Base-by-base conservation (phyloP, 2,329 filamentous ascomycete genomes). In the Colletotrichum scovillei region DNA sequence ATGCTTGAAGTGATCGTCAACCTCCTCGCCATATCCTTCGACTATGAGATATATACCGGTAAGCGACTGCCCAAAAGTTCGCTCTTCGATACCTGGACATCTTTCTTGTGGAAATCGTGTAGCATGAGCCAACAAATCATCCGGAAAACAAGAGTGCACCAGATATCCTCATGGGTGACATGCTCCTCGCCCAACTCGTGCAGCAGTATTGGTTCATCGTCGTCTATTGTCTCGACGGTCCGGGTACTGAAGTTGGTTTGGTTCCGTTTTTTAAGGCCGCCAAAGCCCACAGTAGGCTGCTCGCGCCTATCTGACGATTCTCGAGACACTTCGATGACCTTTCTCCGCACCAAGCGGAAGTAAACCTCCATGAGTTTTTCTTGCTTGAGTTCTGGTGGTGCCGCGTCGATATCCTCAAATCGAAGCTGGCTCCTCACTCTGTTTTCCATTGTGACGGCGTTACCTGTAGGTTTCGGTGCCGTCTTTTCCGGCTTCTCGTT, bases 91-190 rank as follows among this genome's bases (percentile, higher is more conserved):
- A 88, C 78, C 78, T 89, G 87, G 11, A 87, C 81, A 68, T 90
- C 89, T 72, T 85, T 82, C 77, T 87, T 88, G 78, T 89, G 82
- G 65, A 90, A 90, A 75, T 90, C 87, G 76, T 91, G 88, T 73
- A 90, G 79, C 80, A 88, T 83, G 65, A 90, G 79, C 89, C 88
- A 90, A 77, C 88, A 90, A 28, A 90, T 82, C 88, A 90, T 90
- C 30, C 88, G 81, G 74, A 90, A 88, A 4, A 90, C 83, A 22
- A 90, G 79, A 8, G 85, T 86, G 75, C 87, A 88, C 88, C 88
- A 90, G n/a, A 89, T 84, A 8, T 85, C 82, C 56, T 84, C 82
- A 56, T 82, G 79, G n/a, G 78, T 64, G 52, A 64, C 46, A 1
- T 63, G 11, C 24, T 56, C 65, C 19, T 67, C 62, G 3, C 7